Base-by-base conservation (phyloP, 106 monocot genomes). In the Amphibolis antarctica region DNA sequence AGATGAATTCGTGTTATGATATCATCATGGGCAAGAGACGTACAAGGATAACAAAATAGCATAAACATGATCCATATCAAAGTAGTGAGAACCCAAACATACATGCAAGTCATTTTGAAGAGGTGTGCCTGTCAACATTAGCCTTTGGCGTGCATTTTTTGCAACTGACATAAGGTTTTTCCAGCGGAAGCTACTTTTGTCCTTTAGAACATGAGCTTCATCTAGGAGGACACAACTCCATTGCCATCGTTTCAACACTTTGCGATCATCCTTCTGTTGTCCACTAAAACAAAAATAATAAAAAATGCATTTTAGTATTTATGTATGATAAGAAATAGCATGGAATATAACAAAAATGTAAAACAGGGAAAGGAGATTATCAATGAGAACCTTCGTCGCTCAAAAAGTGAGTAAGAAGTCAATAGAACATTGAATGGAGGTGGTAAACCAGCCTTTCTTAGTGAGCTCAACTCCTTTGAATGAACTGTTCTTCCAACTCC, bases 91-190 rank as follows among this genome's bases (percentile, higher is more conserved):
- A 56, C 26, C 12, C 15, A 26, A 56, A 61, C 74, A 66, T 96
- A 96, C 96, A 77, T 90, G 90, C 70, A 96, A 80, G 74, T 86
- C 90, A 75, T 96, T 96, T 71, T 96, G 96, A 71, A 96, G 96
- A 14, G 96, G 96, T 44, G 96, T 96, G 68, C 96, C 96, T 24
- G 96, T 96, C 76, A 96, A 68, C 96, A 96, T 84, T 24, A 96
- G 64, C 1, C 96, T 83, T 25, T 96, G 96, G 13, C 78, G 75
- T 23, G 90, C 90, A 79, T 66, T 60, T 82, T 90, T 72, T 54
- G 90, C 86, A 62, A 90, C 77, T 47, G 84, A 72, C 90, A 85
- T 96, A 26, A 96, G 70, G 53, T 85, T 90, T 76, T 80, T 96
- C 96, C 96, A 90, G 4, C 96, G 86, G 70, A 71, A 85, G 74